Percentiles rank a stretch among this genome's conserved stretches.
Conservation (phyloP, 805 yeast species). For the Wickerhamiella musiphila region DNA sequence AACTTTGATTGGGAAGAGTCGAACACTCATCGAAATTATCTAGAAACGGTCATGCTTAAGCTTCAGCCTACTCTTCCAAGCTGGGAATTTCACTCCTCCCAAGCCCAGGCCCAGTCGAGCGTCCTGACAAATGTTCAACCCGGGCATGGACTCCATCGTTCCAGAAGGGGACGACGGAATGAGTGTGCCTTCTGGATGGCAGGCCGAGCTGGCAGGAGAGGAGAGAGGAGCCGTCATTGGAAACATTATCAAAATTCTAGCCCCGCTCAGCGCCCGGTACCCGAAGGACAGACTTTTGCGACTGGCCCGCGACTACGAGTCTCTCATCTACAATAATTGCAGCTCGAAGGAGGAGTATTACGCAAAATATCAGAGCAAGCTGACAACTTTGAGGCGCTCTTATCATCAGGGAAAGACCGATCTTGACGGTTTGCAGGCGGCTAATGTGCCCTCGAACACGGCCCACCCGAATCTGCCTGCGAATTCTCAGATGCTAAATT, state of each 20-base stretch:
- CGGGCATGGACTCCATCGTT: too few species aligned
- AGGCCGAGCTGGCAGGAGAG: constrained; percentile 7
- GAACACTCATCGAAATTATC: too few species aligned
- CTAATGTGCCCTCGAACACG: too few species aligned
- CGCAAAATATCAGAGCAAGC: constrained; percentile 8
- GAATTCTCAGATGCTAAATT: not conserved
- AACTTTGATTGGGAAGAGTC: too few species aligned
- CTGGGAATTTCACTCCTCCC: too few species aligned
- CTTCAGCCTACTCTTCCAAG: too few species aligned
- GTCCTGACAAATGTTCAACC: too few species aligned
- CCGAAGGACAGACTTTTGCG: constrained; percentile 18
- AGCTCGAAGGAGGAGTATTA: constrained; percentile 16
- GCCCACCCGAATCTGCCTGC: constrained; percentile 6
- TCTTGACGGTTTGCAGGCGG: too few species aligned
- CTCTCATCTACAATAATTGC: constrained; percentile 16
- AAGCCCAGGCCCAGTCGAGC: too few species aligned
- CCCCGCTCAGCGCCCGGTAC: constrained; percentile 14
- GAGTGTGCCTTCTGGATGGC: constrained; percentile 7
- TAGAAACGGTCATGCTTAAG: too few species aligned
- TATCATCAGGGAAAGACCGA: too few species aligned
- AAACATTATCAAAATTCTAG: constrained; percentile 10
- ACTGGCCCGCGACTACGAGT: constrained; percentile 21
- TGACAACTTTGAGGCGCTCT: constrained; percentile 7
- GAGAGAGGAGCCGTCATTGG: constrained; percentile 11
- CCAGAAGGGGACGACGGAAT: too few species aligned